Evolutionary conservation across 1,284 basidiomycete species (phyloP).

Genomic region (Apiotrichum laibachii): DNA sequence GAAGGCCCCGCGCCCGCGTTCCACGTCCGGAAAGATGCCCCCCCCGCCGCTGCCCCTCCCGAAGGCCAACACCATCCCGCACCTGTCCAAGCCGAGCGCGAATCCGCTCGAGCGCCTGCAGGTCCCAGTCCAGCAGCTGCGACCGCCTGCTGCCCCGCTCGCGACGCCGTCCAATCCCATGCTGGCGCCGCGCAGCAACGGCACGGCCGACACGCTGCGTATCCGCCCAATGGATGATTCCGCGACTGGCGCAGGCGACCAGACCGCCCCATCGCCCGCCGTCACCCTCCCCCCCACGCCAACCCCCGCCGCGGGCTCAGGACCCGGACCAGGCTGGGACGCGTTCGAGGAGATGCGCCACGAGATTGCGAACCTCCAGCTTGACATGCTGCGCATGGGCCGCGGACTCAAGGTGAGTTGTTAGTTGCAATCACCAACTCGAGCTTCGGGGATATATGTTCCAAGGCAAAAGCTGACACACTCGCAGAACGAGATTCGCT

Average conservation of each 20-base stretch:
- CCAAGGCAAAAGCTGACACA: background rate
- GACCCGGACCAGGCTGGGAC: constrained; percentile 8
- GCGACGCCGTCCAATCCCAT: constrained; percentile 3
- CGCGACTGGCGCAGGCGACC: background rate
- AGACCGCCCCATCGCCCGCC: background rate
- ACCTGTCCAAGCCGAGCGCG: background rate
- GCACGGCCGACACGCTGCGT: constrained; percentile 10
- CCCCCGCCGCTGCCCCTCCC: background rate
- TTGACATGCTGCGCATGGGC: constrained; percentile 41
- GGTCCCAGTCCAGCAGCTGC: background rate
- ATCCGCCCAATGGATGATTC: constrained; percentile 8
- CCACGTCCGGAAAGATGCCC: background rate
- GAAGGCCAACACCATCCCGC: background rate
- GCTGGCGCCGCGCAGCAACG: background rate
- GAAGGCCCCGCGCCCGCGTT: background rate
- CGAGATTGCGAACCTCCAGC: constrained; percentile 33
- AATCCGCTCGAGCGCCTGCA: background rate
- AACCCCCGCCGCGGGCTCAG: background rate
- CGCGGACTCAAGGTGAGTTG: constrained; percentile 31
- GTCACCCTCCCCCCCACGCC: background rate
- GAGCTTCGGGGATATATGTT: too few species aligned
- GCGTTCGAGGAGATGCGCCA: constrained; percentile 25
- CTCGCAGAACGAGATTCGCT: constrained; percentile 33
- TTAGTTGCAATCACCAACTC: too few species aligned
- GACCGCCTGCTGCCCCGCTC: background rate